Percentiles rank a stretch among this genome's conserved stretches.
Conservation (phyloP, 23 red algal species). For the Chondrus crispus region DNA sequence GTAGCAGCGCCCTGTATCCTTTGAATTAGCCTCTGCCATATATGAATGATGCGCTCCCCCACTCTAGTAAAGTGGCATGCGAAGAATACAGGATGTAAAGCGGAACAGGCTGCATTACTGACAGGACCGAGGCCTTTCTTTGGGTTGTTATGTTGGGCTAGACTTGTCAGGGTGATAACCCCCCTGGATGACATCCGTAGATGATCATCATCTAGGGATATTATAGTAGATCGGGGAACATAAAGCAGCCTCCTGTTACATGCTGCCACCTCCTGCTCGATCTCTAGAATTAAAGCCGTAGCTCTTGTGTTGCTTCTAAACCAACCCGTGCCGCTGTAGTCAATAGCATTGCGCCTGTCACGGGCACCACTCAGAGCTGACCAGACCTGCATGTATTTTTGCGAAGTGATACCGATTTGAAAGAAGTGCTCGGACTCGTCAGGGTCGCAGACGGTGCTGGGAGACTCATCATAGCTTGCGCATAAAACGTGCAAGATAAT, state of each 20-base stretch:
- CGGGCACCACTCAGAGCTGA: neutral
- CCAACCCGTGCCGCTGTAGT: neutral
- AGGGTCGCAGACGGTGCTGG: neutral
- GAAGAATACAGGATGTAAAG: neutral
- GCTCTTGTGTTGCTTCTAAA: neutral
- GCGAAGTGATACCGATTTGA: neutral
- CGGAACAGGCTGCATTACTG: neutral
- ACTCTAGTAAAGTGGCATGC: neutral
- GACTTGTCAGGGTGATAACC: neutral
- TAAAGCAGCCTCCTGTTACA: neutral
- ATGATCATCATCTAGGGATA: constrained; percentile 19
- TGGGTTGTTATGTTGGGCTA: neutral
- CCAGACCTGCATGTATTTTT: neutral
- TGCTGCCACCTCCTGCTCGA: constrained; percentile 1
- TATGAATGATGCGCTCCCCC: neutral
- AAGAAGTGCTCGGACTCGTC: neutral
- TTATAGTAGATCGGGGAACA: neutral
- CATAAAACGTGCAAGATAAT: neutral
- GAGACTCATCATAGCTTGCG: neutral
- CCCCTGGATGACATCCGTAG: neutral
- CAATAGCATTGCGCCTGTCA: neutral
- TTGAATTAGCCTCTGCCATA: neutral
- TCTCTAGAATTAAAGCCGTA: neutral
- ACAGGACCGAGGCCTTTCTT: neutral
- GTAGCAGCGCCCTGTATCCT: neutral